Conservation (phyloP, 768 basidiomycete genomes). For the Kondoa subrosea region DNA sequence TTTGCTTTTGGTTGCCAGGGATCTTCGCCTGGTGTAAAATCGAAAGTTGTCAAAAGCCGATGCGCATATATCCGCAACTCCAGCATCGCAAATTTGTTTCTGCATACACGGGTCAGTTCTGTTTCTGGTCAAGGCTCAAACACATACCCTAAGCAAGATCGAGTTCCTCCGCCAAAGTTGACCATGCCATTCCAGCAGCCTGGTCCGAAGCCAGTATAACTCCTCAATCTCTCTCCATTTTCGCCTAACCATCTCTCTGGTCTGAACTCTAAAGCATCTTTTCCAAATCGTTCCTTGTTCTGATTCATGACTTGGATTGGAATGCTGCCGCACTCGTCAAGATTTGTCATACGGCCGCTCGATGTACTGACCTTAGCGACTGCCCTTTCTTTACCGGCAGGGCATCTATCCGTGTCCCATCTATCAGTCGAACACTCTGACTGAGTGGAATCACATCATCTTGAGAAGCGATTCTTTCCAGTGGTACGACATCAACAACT, state of each 20-base stretch:
- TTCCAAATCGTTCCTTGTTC: constrained; percentile 30
- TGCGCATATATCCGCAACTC: constrained; percentile 6
- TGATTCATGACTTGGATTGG: constrained; percentile 26
- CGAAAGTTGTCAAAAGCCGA: constrained; percentile 1
- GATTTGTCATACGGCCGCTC: not conserved
- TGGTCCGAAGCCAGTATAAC: constrained; percentile 6
- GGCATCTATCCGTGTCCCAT: not conserved
- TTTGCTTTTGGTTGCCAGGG: not conserved
- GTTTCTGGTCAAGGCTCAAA: not conserved
- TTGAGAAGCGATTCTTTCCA: not conserved
- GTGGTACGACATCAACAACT: not conserved
- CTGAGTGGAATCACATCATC: constrained; percentile 2
- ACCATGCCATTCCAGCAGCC: constrained; percentile 8
- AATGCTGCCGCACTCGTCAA: not conserved
- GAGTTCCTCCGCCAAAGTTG: constrained; percentile 3
- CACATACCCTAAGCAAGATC: constrained; percentile 6
- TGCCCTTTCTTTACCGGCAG: constrained; percentile 7
- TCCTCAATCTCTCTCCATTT: constrained; percentile 13
- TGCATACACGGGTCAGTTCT: not conserved
- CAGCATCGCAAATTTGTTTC: constrained; percentile 7
- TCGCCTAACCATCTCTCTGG: constrained; percentile 31
- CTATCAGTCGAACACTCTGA: not conserved
- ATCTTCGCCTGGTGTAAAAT: not conserved
- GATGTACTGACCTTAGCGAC: not conserved
- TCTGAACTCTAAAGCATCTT: constrained; percentile 30